Evolutionary conservation across 495 filamentous ascomycete genomes (phyloP).

Genomic region (Lindgomyces ingoldianus): DNA sequence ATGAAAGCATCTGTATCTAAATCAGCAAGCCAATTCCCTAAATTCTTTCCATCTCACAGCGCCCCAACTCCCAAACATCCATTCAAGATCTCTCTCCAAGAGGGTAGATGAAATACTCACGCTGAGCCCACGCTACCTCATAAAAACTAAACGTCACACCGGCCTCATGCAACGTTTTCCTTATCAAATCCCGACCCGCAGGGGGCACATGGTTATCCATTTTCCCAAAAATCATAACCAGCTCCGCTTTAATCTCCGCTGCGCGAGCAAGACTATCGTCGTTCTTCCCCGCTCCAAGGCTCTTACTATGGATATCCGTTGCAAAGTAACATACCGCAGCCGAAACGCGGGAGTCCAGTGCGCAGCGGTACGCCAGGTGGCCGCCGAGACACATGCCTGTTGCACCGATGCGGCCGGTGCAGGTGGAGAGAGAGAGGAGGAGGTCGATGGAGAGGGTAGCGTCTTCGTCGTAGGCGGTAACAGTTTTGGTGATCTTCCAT

Average conservation of each 20-base stretch:
- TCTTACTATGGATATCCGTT: conserved; percentile 82
- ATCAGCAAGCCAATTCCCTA: too few species aligned
- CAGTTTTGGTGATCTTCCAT: conserved; percentile 81
- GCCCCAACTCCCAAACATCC: neutral
- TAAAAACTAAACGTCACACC: conserved; percentile 79
- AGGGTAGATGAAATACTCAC: conserved; percentile 50
- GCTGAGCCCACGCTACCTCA: conserved; percentile 89
- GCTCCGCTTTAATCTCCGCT: conserved; percentile 75
- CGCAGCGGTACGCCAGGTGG: conserved; percentile 83
- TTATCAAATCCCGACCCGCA: conserved; percentile 80
- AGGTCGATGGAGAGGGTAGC: conserved; percentile 69
- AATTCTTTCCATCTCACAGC: neutral
- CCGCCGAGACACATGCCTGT: conserved; percentile 97
- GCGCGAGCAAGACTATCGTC: conserved; percentile 66
- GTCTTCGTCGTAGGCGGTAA: conserved; percentile 89
- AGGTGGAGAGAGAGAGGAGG: conserved; percentile 73
- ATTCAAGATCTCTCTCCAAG: neutral
- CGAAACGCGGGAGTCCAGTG: conserved; percentile 72
- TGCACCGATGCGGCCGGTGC: conserved; percentile 79
- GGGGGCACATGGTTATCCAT: conserved; percentile 88
- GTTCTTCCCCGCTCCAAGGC: conserved; percentile 66
- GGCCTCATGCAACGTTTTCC: conserved; percentile 75
- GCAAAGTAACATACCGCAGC: conserved; percentile 88
- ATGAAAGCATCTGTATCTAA: conserved; percentile 92
- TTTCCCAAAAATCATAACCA: conserved; percentile 84